phyloP scores from a whole-genome alignment of 1,284 basidiomycete genomes.

The Ustilago xerochloae region DNA sequence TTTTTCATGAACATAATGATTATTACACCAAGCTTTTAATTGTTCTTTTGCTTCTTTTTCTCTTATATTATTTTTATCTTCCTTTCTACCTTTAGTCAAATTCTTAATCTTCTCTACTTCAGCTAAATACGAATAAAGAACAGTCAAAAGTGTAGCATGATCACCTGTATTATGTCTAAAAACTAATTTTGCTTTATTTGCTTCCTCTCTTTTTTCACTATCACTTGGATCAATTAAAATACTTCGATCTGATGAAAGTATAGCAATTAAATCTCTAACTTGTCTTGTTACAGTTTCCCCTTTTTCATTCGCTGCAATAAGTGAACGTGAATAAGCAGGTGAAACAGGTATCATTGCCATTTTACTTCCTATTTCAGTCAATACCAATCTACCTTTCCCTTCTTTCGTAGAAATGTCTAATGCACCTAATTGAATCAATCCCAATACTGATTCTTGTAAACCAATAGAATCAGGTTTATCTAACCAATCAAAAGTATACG shows the following conservation, averaged over 20 bases:
- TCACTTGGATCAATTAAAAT: slow-evolving; percentile 55
- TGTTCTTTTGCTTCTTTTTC: slow-evolving; percentile 58
- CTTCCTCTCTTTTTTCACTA: slow-evolving; percentile 57
- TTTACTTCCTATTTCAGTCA: slow-evolving; percentile 57
- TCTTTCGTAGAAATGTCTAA: slow-evolving; percentile 31
- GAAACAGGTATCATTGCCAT: slow-evolving; percentile 63
- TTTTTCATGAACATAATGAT: slow-evolving; percentile 60
- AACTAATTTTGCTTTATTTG: slow-evolving; percentile 68
- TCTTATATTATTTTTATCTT: slow-evolving; percentile 11
- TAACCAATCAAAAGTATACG: slow-evolving; percentile 63
- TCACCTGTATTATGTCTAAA: slow-evolving; percentile 60
- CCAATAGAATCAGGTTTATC: slow-evolving; percentile 51
- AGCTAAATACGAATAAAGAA: slow-evolving; percentile 64
- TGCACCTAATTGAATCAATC: slow-evolving; percentile 62
- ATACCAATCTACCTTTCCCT: slow-evolving; percentile 18
- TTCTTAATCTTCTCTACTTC: slow-evolving; percentile 28
- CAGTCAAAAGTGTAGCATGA: slow-evolving; percentile 62
- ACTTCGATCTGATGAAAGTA: slow-evolving; percentile 58
- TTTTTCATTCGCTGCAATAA: slow-evolving; percentile 58
- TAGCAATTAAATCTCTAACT: slow-evolving; percentile 64
- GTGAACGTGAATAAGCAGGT: slow-evolving; percentile 57
- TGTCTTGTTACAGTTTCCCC: slow-evolving; percentile 50
- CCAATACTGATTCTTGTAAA: slow-evolving; percentile 56
- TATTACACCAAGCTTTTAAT: slow-evolving; percentile 69
- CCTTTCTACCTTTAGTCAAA: slow-evolving; percentile 6